These are phyloP conservation scores for Opeltia flavorubescens DNA, from an alignment of 495 filamentous ascomycete genomes.

Conservation along the genomic window DNA sequence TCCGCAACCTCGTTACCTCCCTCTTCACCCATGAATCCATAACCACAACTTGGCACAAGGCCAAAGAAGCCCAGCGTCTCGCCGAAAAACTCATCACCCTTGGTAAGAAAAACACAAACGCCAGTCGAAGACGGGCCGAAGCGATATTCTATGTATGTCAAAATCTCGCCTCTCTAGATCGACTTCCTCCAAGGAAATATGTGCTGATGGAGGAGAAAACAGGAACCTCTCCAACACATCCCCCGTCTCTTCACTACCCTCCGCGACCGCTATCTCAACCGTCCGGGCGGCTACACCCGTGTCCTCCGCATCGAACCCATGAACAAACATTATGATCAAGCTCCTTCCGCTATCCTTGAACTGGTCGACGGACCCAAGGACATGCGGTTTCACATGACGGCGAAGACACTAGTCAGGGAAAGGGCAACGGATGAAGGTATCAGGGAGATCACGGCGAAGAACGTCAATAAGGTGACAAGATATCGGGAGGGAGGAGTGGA, in stretches of 20 bases:
- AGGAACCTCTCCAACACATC: slow-evolving; percentile 52
- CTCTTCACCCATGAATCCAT: slow-evolving; percentile 87
- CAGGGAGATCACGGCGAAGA: slow-evolving; percentile 56
- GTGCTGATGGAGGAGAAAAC: not conserved
- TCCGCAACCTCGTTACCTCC: slow-evolving; percentile 93
- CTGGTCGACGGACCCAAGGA: slow-evolving; percentile 91
- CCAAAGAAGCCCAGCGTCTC: slow-evolving; percentile 86
- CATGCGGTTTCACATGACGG: slow-evolving; percentile 88
- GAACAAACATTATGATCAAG: slow-evolving; percentile 58
- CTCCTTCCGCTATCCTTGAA: slow-evolving; percentile 81
- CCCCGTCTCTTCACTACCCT: slow-evolving; percentile 82
- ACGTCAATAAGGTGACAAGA: slow-evolving; percentile 73
- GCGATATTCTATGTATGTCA: slow-evolving; percentile 69
- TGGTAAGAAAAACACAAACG: slow-evolving; percentile 79
- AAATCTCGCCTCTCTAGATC: not conserved
- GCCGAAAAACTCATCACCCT: slow-evolving; percentile 90
- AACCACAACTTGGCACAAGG: slow-evolving; percentile 87
- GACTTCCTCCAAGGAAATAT: not conserved
- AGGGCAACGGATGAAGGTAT: slow-evolving; percentile 30
- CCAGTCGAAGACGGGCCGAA: slow-evolving; percentile 48
- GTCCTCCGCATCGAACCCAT: slow-evolving; percentile 71
- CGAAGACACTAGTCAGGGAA: slow-evolving; percentile 49
- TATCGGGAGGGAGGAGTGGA: slow-evolving; percentile 55
- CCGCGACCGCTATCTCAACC: slow-evolving; percentile 59
- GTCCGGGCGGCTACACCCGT: slow-evolving; percentile 87